Evolutionary conservation across 345 rosid genomes (phyloP).

Genomic region (Turritis glabra): DNA sequence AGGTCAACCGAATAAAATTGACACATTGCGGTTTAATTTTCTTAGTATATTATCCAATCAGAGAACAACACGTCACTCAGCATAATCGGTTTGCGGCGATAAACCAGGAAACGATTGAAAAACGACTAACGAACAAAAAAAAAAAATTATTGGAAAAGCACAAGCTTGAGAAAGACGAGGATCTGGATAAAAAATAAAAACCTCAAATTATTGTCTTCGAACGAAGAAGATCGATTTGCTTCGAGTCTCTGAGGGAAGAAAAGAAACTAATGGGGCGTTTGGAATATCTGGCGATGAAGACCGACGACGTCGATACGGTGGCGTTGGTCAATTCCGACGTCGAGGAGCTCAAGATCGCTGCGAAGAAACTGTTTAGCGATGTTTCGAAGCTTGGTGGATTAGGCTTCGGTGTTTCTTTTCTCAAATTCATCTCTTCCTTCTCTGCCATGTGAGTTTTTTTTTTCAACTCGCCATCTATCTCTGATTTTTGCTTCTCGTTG

Average conservation of each 20-base stretch:
- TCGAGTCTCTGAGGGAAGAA: not conserved
- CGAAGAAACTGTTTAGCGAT: conserved; percentile 54
- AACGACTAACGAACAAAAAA: not conserved
- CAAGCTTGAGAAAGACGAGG: conserved; percentile 1
- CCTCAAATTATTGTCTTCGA: conserved; percentile 6
- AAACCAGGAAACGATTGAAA: conserved; percentile 5
- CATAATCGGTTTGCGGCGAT: not conserved
- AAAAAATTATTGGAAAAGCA: not conserved
- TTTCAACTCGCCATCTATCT: too few species aligned
- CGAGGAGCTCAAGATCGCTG: conserved; percentile 60
- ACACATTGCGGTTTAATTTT: not conserved
- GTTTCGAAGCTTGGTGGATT: conserved; percentile 68
- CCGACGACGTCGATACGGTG: conserved; percentile 46
- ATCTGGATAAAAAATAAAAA: too few species aligned
- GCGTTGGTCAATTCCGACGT: conserved; percentile 59
- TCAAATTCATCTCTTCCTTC: conserved; percentile 78
- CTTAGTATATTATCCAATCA: not conserved
- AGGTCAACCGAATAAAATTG: not conserved
- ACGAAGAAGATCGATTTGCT: conserved; percentile 10
- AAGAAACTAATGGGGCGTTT: conserved; percentile 49
- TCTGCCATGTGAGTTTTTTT: conserved; percentile 67
- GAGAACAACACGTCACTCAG: not conserved
- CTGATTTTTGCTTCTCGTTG: not conserved
- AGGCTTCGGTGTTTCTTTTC: conserved; percentile 69
- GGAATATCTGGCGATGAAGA: conserved; percentile 68